Base-by-base conservation (phyloP, 768 basidiomycete species). In the Pleurotus ostreatus region DNA sequence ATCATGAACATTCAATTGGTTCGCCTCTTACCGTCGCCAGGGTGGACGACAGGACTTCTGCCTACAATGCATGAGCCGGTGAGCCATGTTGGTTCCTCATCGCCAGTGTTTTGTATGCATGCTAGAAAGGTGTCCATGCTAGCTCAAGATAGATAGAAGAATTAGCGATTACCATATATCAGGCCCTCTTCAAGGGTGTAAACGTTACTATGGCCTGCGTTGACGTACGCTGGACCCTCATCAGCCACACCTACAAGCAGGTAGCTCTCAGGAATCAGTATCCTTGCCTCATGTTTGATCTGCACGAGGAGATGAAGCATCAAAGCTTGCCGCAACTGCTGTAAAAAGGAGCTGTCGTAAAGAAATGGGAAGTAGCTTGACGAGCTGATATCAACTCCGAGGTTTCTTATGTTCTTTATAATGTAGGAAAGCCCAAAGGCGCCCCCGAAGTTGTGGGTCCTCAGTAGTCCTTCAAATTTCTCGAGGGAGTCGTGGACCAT, bases 241-340 rank as follows among this genome's bases (percentile, higher is more conserved):
- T 94, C 92, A 2, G 89, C 87, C 7, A 94, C 80, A 1, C 93
- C 92, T 9, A 92, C 88, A 1, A 94, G 76, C 23, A 84, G 74
- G 57, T 83, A 83, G 58, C 84, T 85, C 0, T 83, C 71, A 0
- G 85, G 85, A 8, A 94, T 78, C 3, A 78, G 82, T 23, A 94
- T 88, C 7, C 89, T 77, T 0, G 92, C 92, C 39, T 77, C 73
- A 61, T 89, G 83, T 62, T 93, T 93, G 63, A 94, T 81, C 41
- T 83, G 82, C 4, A 89, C 78, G 40, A 94, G 69, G 9, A 88
- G 80, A 58, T 83, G 80, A 46, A 79, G 81, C 68, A 82, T 81
- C 0, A 85, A 78, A 34, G 84, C 82, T 38, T 81, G 71, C n/a
- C 88, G 76, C 18, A 87, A 62, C 41, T 78, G 76, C 3, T 70